Percentiles rank a stretch among this genome's conserved stretches.
Conservation (phyloP, 1,139 yeast genomes). For the Geotrichum phurueaensis region DNA sequence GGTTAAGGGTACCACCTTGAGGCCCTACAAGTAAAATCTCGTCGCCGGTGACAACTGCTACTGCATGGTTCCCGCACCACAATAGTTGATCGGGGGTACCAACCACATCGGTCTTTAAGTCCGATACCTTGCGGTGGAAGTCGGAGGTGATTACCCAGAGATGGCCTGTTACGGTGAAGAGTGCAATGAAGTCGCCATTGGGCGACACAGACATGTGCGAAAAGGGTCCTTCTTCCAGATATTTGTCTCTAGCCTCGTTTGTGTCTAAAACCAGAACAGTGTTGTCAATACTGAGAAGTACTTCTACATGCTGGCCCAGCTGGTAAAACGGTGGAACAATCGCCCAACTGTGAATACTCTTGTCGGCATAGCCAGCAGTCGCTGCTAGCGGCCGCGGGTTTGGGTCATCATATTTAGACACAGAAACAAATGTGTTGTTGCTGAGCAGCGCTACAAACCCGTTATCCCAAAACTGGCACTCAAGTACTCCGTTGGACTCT, state of each 20-base stretch:
- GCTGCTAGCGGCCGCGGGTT: slow-evolving; percentile 28
- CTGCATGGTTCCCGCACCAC: slow-evolving; percentile 89
- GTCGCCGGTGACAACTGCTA: slow-evolving; percentile 53
- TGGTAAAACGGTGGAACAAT: slow-evolving; percentile 32
- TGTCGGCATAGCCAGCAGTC: slow-evolving; percentile 18
- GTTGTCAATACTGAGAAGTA: slow-evolving; percentile 28
- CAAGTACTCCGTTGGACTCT: slow-evolving; percentile 37
- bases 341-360: slow-evolving; percentile 32
- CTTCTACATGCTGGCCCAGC: slow-evolving; percentile 33
- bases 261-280: slow-evolving; percentile 29
- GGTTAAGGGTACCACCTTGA: slow-evolving; percentile 49
- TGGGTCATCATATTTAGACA: slow-evolving; percentile 34
- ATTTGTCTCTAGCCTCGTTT: slow-evolving; percentile 25
- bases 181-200: slow-evolving; percentile 54
- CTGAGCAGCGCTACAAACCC: slow-evolving; percentile 39
- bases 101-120: slow-evolving; percentile 40
- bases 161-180: slow-evolving; percentile 44
- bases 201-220: slow-evolving; percentile 51
- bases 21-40: slow-evolving; percentile 72
- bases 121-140: slow-evolving; percentile 49
- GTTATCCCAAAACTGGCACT: slow-evolving; percentile 34
- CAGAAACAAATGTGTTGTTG: slow-evolving; percentile 35
- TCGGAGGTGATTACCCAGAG: slow-evolving; percentile 50
- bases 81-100: slow-evolving; percentile 42
- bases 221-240: slow-evolving; percentile 53